Conservation (phyloP, 2,329 filamentous ascomycete genomes). For the Aspergillus japonicus region DNA sequence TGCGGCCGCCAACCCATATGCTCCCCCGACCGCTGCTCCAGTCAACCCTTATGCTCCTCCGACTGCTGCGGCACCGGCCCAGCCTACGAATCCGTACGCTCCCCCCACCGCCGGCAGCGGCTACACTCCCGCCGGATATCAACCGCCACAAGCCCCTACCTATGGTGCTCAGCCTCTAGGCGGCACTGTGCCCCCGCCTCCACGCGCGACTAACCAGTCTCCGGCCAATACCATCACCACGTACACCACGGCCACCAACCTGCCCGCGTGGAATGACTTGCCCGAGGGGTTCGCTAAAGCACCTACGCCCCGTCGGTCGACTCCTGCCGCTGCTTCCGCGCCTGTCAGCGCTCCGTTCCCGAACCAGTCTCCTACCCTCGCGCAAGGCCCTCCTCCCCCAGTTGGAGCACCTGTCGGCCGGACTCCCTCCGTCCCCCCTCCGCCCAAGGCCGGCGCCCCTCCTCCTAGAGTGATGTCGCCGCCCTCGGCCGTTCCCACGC, state of each 20-base stretch:
- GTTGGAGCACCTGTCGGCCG: conserved; percentile 56
- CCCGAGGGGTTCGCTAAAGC: conserved; percentile 76
- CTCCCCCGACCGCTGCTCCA: conserved; percentile 39
- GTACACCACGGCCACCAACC: conserved; percentile 62
- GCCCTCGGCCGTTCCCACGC: conserved; percentile 52
- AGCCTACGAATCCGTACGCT: conserved; percentile 30
- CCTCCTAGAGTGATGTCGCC: conserved; percentile 71
- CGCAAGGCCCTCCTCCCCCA: conserved; percentile 53
- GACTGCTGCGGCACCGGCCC: conserved; percentile 18
- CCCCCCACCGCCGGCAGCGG: conserved; percentile 26
- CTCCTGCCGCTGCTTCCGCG: conserved; percentile 61
- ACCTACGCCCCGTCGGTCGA: conserved; percentile 69
- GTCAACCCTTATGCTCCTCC: conserved; percentile 35
- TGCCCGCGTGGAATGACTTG: conserved; percentile 90
- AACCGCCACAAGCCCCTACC: conserved; percentile 48
- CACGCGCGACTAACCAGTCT: conserved; percentile 67
- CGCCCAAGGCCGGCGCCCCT: conserved; percentile 73
- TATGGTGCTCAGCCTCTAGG: conserved; percentile 50
- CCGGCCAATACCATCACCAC: conserved; percentile 62
- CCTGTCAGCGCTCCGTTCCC: conserved; percentile 75
- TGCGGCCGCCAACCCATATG: conserved; percentile 50
- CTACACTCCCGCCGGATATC: conserved; percentile 54
- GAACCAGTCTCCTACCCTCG: conserved; percentile 54
- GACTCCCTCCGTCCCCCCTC: conserved; percentile 73
- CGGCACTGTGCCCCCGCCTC: conserved; percentile 56